Conservation (phyloP, 495 filamentous ascomycete species). For the Neurospora terricola region DNA sequence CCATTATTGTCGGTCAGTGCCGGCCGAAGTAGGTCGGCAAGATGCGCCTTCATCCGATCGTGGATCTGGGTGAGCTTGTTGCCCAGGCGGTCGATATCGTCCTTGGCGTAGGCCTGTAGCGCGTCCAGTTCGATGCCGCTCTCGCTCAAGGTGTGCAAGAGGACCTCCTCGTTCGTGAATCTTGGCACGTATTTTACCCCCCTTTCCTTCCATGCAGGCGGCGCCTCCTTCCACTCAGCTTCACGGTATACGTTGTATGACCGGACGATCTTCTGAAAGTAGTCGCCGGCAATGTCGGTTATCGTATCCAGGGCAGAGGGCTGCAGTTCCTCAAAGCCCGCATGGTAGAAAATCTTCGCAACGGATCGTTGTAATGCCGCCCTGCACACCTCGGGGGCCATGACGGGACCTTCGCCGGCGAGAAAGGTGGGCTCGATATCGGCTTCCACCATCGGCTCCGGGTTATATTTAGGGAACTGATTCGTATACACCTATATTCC, state of each 20-base stretch:
- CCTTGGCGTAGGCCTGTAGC: constrained; percentile 81
- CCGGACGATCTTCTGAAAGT: constrained; percentile 71
- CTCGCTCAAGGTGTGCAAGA: constrained; percentile 74
- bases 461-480: constrained; percentile 95
- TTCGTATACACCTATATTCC: constrained; percentile 78
- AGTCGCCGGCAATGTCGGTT: constrained; percentile 84
- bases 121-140: constrained; percentile 73
- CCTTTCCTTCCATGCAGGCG: constrained; percentile 28
- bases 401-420: constrained; percentile 78
- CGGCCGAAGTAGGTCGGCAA: constrained; percentile 83
- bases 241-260: constrained; percentile 77
- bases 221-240: constrained; percentile 52
- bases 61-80: constrained; percentile 77
- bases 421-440: constrained; percentile 79
- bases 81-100: constrained; percentile 84
- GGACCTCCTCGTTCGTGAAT: constrained; percentile 71
- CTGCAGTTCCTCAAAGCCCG: constrained; percentile 96
- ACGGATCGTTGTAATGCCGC: constrained; percentile 82
- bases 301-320: constrained; percentile 84
- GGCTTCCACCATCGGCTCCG: constrained; percentile 77
- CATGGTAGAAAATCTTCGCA: constrained; percentile 90
- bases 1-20: constrained; percentile 66
- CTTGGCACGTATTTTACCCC: constrained; percentile 49
- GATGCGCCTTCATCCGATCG: constrained; percentile 82
- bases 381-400: constrained; percentile 68